Percentiles rank a stretch among this genome's conserved stretches.
These are phyloP conservation scores for Silene coronaria DNA, from an alignment of 179 eudicot species.

Conservation along the genomic window DNA sequence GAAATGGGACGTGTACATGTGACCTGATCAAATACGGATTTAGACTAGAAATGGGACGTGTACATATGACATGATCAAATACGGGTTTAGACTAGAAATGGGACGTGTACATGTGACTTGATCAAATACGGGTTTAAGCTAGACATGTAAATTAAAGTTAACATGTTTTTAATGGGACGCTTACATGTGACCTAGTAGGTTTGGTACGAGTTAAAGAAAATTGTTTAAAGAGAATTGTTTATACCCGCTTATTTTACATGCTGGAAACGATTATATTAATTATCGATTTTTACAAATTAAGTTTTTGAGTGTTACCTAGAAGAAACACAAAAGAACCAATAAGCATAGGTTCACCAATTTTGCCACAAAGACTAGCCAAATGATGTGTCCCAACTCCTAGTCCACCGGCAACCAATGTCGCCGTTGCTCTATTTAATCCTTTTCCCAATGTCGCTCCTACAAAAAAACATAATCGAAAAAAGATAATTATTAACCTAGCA, in stretches of 20 bases:
- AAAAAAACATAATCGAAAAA: neutral
- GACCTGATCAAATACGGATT: conserved; percentile 1
- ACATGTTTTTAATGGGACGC: too few relatives aligned
- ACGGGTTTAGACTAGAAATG: neutral
- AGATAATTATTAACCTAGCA: neutral
- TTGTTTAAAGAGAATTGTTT: neutral
- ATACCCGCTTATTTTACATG: neutral
- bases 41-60: neutral
- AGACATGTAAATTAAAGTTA: too few relatives aligned
- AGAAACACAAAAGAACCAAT: conserved; percentile 41
- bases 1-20: too few relatives aligned
- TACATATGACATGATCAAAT: too few relatives aligned
- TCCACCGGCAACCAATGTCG: conserved; percentile 50
- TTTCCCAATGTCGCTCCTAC: conserved; percentile 58
- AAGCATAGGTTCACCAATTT: conserved; percentile 37
- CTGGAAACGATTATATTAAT: neutral
- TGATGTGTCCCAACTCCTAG: conserved; percentile 52
- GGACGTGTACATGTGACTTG: too few relatives aligned
- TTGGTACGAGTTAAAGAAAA: too few relatives aligned
- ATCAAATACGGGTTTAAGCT: too few relatives aligned
- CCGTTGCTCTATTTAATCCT: conserved; percentile 48
- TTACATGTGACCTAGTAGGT: too few relatives aligned
- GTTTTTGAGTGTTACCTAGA: conserved; percentile 29
- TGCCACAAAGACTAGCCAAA: conserved; percentile 39
- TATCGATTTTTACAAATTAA: neutral